Conservation (phyloP, 306 rosid genomes). For the Oemleria cerasiformis region DNA sequence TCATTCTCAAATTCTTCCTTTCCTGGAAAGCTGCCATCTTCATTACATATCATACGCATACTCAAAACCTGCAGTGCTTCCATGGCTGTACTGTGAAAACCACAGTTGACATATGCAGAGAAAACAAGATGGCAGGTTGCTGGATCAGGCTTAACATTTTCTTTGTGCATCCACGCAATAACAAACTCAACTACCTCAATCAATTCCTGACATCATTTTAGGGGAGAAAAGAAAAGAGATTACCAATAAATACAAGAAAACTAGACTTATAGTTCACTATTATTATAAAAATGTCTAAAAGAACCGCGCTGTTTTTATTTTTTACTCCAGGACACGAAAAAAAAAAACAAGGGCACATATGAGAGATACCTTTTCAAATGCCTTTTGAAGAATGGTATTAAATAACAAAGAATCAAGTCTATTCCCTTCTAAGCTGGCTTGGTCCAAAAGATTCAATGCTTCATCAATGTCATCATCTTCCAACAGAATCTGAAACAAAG, state of each 20-base stretch:
- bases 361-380: conserved; percentile 53
- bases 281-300: too few relatives aligned
- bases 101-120: conserved; percentile 26
- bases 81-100: conserved; percentile 29
- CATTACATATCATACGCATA: conserved; percentile 37
- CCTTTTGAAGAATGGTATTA: conserved; percentile 58
- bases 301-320: neutral
- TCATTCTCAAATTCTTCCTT: conserved; percentile 35
- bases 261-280: too few relatives aligned
- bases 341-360: conserved; percentile 13
- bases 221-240: conserved; percentile 10
- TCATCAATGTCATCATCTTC: conserved; percentile 46
- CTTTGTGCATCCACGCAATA: conserved; percentile 64
- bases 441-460: conserved; percentile 64
- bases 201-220: conserved; percentile 48
- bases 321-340: too few relatives aligned
- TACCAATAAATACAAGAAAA: neutral
- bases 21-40: conserved; percentile 32
- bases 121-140: conserved; percentile 63
- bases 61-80: conserved; percentile 36
- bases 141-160: conserved; percentile 55
- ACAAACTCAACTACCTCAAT: conserved; percentile 68
- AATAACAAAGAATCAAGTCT: conserved; percentile 52
- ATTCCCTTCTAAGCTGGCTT: conserved; percentile 50
- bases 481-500: conserved; percentile 61